Evolutionary conservation across 805 yeast genomes (phyloP), one percentile per base, ranked within the genome.

Genomic region (Blastobotrys mokoenaii): DNA sequence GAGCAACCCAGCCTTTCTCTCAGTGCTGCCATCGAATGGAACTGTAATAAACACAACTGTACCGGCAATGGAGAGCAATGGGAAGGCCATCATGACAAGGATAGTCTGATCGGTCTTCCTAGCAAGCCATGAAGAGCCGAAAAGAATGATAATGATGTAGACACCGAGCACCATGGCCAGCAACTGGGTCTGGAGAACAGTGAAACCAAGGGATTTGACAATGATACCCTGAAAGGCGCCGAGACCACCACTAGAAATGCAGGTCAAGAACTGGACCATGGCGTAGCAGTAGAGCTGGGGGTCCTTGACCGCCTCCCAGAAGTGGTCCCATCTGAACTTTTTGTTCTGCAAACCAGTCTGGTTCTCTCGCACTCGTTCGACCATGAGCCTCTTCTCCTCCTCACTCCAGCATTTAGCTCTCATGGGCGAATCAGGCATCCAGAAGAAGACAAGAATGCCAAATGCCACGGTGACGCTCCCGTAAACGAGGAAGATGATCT

Each of bases 391-490:
- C 47, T 64, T 68, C 53, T 71, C 79, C 46, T 67, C 65, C 20
- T 67, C 69, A 12, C 60, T 57, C 43, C 66, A 62, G 40, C 67
- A 65, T 63, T 69, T 65, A 9, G 76, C 74, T n/a, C 59, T 58
- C 32, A 46, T 35, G 41, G 82, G 82, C 32, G 66, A 58, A 49
- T 75, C 79, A 14, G 82, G 81, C 38, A 39, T 39, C 34, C 37
- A 40, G 16, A 6, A 34, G n/a, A 38, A 14, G 3, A 40, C 44
- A 11, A 71, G 34, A 27, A 59, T 30, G 1, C 60, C 61, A 35
- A 68, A 50, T 12, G 71, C 33, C 16, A 77, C 63, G 0, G 84
- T 75, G 36, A 74, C 56, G 12, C 76, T 72, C 39, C 84, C 86
- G 45, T 74, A 69, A 44, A 79, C 71, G 27, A 79, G 69, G 61